A percentile compares a stretch with the other conserved stretches of the same genome.
Evolutionary conservation across 139 green algal species (phyloP).

Genomic region (Asterochloris erici): DNA sequence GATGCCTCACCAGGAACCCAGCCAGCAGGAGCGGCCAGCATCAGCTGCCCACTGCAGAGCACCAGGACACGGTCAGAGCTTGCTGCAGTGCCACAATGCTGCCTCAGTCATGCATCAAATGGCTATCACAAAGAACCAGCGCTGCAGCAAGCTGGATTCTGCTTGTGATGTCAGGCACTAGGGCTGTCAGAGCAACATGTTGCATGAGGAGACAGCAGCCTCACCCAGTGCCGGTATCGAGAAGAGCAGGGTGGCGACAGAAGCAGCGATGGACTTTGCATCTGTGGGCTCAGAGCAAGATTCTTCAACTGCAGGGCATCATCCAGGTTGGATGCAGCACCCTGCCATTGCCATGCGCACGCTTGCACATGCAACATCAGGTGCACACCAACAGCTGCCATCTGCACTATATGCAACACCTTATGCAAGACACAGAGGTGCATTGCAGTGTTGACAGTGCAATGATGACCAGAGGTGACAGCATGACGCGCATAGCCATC

Average conservation of each 20-base stretch:
- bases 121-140: not conserved
- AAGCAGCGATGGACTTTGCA: conserved; percentile 21
- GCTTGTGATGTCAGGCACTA: not conserved
- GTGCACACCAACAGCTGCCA: no score
- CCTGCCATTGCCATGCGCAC: no score
- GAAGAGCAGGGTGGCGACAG: conserved; percentile 41
- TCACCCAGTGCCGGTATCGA: conserved; percentile 45
- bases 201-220: not conserved
- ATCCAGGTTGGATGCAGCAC: no score
- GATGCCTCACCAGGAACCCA: not conserved
- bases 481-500: no score
- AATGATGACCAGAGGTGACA: no score
- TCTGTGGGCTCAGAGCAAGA: conserved; percentile 37
- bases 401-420: no score
- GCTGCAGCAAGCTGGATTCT: not conserved
- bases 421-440: no score
- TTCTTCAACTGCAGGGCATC: not conserved
- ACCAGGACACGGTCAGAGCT: no score
- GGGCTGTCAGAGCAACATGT: not conserved
- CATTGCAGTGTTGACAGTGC: no score
- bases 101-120: no score
- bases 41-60: conserved; percentile 53
- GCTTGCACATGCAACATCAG: no score
- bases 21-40: conserved; percentile 65
- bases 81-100: no score